Base-by-base conservation (phyloP, 1,284 basidiomycete species). In the Ganoderma leucocontextum region DNA sequence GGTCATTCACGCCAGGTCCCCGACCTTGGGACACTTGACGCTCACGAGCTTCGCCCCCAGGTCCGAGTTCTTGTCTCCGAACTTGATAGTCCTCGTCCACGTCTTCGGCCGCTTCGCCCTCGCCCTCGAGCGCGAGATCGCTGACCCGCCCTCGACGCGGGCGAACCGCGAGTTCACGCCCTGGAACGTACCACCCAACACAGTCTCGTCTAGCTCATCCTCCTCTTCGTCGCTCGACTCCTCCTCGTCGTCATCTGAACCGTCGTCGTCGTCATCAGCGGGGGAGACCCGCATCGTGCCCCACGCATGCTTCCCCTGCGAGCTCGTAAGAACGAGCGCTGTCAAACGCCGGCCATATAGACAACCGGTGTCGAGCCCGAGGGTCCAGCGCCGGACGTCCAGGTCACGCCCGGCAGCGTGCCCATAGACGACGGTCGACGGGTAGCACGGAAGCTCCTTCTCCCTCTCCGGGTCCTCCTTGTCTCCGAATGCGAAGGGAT, bases 341-440 rank as follows among this genome's bases (percentile, higher is more conserved):
- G 88, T 85, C 61, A 93, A 74, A 33, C 78, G 80, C 36, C 84
- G 82, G 12, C 85, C 82, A 72, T 91, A 89, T 38, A 95, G 91
- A 75, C 95, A 96, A 8, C 93, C 95, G 0, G 91, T 87, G 77
- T 97, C 95, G 47, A 96, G 78, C 1, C 95, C 95, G 69, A 95
- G 82, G 2, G 89, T 88, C 91, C 92, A 95, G 38, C 91, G 84
- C 72, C 92, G 91, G 73, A 94, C 80, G 76, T 95, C 93, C 10
- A 96, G 82, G 19, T 92, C 92, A 25, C 92, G 83, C 3, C 85
- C 81, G 4, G 95, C 94, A 7, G 92, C 86, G 75, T 96, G 95
- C 0, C 94, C 95, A 76, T 95, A 96, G 9, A 96, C 80, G n/a
- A 95, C 88, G 35, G 87, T 92, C 0, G 90, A 85, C 4, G 94